phyloP scores from a whole-genome alignment of 441 rosid genomes.

The Kokia cookei region DNA sequence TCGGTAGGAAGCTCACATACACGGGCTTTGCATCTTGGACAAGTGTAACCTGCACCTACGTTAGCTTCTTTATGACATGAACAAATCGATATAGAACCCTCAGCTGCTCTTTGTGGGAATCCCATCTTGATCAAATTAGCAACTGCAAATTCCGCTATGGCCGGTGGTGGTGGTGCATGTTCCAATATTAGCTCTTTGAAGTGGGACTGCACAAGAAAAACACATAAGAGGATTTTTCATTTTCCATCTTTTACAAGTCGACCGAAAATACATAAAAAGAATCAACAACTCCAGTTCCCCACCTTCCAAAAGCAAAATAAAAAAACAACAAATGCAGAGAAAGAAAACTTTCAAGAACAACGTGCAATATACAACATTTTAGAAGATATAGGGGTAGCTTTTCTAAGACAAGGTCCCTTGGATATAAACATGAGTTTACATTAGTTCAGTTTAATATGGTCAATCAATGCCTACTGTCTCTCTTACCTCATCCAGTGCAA shows the following conservation, averaged over 20 bases:
- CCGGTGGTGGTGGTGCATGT: conserved; percentile 98
- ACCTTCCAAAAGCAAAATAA: neutral
- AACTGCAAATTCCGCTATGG: conserved; percentile 85
- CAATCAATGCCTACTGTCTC: conserved; percentile 5
- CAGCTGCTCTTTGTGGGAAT: conserved; percentile 86
- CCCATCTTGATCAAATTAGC: conserved; percentile 91
- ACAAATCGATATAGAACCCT: conserved; percentile 72
- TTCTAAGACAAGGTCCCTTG: too few species aligned
- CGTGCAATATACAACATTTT: neutral
- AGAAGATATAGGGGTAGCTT: neutral
- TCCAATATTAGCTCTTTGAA: conserved; percentile 80
- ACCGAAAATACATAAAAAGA: neutral
- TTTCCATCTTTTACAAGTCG: neutral
- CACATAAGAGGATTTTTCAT: neutral
- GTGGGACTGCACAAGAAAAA: conserved; percentile 48
- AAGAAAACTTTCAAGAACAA: neutral
- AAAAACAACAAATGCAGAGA: neutral
- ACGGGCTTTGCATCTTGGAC: conserved; percentile 92
- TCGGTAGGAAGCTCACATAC: conserved; percentile 86
- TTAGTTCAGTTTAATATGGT: neutral
- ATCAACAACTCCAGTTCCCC: neutral
- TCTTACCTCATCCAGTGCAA: conserved; percentile 83
- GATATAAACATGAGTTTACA: neutral
- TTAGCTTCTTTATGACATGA: conserved; percentile 88
- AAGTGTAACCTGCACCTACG: conserved; percentile 76